Conservation (phyloP, 352 stramenopile species). For the Pythium monospermum region DNA sequence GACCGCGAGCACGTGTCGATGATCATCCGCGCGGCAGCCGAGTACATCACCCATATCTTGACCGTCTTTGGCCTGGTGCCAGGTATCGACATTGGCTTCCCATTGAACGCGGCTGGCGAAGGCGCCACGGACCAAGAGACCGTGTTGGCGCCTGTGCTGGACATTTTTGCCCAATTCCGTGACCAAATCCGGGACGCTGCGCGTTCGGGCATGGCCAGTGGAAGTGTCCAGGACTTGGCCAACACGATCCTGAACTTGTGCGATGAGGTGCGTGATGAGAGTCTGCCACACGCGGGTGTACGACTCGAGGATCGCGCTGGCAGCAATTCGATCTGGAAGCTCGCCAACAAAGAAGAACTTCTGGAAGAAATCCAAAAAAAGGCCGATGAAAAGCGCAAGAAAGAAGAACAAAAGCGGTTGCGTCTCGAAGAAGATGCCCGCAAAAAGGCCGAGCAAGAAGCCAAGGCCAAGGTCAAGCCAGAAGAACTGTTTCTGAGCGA, state of each 20-base stretch:
- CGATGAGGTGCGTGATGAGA: constrained; percentile 86
- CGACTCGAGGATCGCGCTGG: constrained; percentile 80
- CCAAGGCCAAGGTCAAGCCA: constrained; percentile 88
- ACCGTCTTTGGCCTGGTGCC: constrained; percentile 77
- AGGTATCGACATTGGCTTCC: constrained; percentile 79
- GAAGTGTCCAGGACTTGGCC: constrained; percentile 50
- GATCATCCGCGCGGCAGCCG: constrained; percentile 70
- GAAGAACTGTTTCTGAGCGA: constrained; percentile 89
- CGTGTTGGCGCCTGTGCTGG: constrained; percentile 81
- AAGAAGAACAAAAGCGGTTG: constrained; percentile 76
- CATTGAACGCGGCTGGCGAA: constrained; percentile 33
- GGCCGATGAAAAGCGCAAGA: constrained; percentile 64
- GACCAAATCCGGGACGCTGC: constrained; percentile 73
- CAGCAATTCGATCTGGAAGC: constrained; percentile 83
- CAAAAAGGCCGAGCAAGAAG: constrained; percentile 79
- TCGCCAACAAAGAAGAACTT: constrained; percentile 87
- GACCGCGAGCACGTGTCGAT: constrained; percentile 65
- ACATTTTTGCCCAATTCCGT: constrained; percentile 88
- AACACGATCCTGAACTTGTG: constrained; percentile 74
- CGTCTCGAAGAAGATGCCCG: constrained; percentile 63
- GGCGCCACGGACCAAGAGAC: constrained; percentile 63
- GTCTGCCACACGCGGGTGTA: constrained; percentile 84
- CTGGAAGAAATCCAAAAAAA: constrained; percentile 79
- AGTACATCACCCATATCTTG: constrained; percentile 90
- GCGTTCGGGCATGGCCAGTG: constrained; percentile 39